phyloP scores from a whole-genome alignment of 768 basidiomycete species.

The Leccinum barrowsii region DNA sequence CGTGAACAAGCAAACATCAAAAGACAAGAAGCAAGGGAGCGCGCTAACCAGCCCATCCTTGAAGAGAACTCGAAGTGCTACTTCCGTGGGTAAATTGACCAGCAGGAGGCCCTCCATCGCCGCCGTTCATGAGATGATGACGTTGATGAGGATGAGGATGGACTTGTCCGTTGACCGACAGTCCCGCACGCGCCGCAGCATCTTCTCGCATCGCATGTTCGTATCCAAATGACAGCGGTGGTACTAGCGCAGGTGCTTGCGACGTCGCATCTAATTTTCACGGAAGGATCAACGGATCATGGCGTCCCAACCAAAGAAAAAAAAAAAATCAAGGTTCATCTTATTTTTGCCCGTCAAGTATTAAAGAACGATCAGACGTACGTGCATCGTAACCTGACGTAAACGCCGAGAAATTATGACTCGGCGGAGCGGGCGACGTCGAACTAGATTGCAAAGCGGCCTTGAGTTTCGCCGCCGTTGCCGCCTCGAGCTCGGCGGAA shows the following conservation, averaged over 20 bases:
- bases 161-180: neutral
- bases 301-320: neutral
- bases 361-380: constrained; percentile 21
- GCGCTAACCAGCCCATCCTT: neutral
- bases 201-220: neutral
- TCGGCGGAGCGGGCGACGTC: constrained; percentile 8
- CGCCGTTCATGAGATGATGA: neutral
- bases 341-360: neutral
- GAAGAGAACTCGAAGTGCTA: neutral
- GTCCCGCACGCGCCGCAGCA: neutral
- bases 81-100: neutral
- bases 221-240: neutral
- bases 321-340: neutral
- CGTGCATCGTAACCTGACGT: constrained; percentile 28
- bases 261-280: neutral
- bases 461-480: constrained; percentile 26
- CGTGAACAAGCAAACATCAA: neutral
- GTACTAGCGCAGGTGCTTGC: neutral
- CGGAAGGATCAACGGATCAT: neutral
- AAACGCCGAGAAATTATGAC: constrained; percentile 14
- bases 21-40: neutral
- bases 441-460: constrained; percentile 20
- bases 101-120: neutral
- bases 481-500: constrained; percentile 30
- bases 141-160: neutral